Percentiles rank a stretch among this genome's conserved stretches.
phyloP scores from a whole-genome alignment of 176 grass and related monocot species.

The Oryza brachyantha region DNA sequence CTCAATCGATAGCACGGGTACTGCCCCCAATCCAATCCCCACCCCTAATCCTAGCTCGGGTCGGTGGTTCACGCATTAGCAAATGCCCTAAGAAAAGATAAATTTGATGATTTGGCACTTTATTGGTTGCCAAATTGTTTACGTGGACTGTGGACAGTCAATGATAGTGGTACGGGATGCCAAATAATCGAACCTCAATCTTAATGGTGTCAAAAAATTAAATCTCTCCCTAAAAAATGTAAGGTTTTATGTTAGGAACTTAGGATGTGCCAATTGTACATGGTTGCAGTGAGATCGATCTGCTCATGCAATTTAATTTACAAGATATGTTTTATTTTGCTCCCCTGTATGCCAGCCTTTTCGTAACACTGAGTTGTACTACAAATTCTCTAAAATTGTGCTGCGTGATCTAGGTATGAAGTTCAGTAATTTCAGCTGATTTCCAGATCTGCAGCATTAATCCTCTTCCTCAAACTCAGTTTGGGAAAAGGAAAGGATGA shows the following conservation, averaged over 20 bases:
- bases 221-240: no score
- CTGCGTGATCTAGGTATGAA: neutral
- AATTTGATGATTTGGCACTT: no score
- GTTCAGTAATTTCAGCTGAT: neutral
- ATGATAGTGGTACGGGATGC: no score
- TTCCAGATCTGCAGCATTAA: neutral
- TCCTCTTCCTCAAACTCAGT: neutral
- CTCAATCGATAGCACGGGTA: no score
- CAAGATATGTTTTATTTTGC: neutral
- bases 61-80: neutral
- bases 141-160: no score
- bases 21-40: no score
- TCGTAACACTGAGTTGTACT: neutral
- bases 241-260: neutral
- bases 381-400: neutral
- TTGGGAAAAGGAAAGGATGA: neutral
- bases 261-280: neutral
- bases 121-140: no score
- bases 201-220: no score
- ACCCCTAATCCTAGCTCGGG: neutral
- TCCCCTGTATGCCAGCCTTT: neutral
- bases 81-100: no score
- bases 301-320: neutral
- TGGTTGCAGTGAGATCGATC: neutral
- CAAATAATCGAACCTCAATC: no score